These are phyloP conservation scores for Hydrangea macrophylla DNA, from an alignment of 148 eudicot species.

Conservation along the genomic window DNA sequence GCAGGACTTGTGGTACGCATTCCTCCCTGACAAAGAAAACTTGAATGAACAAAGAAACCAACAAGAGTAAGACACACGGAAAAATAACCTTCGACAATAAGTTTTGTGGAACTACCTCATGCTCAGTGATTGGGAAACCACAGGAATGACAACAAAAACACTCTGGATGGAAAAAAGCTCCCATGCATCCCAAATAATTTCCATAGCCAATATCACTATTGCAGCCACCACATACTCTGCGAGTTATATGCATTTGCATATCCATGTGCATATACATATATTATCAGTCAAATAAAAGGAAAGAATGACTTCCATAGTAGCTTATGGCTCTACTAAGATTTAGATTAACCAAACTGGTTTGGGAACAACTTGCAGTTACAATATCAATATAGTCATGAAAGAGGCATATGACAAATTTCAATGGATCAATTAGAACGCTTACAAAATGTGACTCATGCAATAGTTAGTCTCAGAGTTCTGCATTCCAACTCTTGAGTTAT, in stretches of 20 bases:
- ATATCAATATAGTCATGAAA: background rate
- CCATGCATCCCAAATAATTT: slow-evolving; percentile 95
- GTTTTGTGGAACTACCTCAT: slow-evolving; percentile 53
- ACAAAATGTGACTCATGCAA: background rate
- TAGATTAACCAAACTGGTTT: background rate
- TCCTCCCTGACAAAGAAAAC: slow-evolving; percentile 93
- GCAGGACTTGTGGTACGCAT: slow-evolving; percentile 91
- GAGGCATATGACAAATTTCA: background rate
- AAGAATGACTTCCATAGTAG: background rate
- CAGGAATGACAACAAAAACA: slow-evolving; percentile 89
- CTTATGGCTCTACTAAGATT: background rate
- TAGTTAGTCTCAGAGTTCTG: too few relatives aligned
- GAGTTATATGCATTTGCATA: slow-evolving; percentile 24
- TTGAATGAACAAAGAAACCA: slow-evolving; percentile 62
- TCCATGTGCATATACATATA: slow-evolving; percentile 12
- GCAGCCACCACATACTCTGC: slow-evolving; percentile 86
- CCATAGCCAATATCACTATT: slow-evolving; percentile 74
- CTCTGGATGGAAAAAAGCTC: slow-evolving; percentile 77
- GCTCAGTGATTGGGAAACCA: slow-evolving; percentile 76
- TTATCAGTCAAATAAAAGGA: background rate
- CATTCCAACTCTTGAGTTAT: too few relatives aligned
- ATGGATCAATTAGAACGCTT: background rate
- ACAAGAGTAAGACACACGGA: slow-evolving; percentile 26
- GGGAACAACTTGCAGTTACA: slow-evolving; percentile 3
- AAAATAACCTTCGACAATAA: background rate